Evolutionary conservation across 371 early-diverging fungal genomes (phyloP), one percentile per base, ranked within the genome.

Genomic region (Mucor piriformis): DNA sequence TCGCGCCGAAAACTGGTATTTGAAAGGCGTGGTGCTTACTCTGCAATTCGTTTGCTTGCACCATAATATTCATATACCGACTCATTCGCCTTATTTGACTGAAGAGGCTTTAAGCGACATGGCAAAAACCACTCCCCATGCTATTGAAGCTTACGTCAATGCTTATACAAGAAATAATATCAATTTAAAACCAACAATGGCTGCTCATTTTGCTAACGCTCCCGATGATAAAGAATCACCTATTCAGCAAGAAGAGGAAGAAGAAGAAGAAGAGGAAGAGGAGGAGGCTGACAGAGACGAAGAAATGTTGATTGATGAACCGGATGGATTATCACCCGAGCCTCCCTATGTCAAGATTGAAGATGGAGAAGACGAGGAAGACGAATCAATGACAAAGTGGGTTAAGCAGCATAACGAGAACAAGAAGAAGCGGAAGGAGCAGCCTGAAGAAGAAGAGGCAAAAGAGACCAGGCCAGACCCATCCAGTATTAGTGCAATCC

Each of bases 1-100:
- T 33, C 69, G 78, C 50, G 67, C 76, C 16, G 89, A 91, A 33
- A 88, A 80, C 48, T 76, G 72, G 63, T 83, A 82, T 43, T 62
- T 81, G 20, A 82, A 82, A 34, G 77, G 81, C n/a, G 72, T 82
- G 8, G 70, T 78, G 7, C 65, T 81, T 18, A 79, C 79, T 15
- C 73, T 83, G 29, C 83, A 85, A 54, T 73, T 72, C 43, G 76
- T 76, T 2, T 76, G 76, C 33, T 15, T 72, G 37, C 70, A 76
- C 40, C 62, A 67, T 34, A 64, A 76, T 48, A 76, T 76, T 47
- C 58, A 62, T 38, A 76, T 76, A 20, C 72, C 76, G 6, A 65
- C 67, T 0, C 76, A 76, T 48, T 70, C 76, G 33, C 76, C 76
- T n/a, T 76, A 76, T 56, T 42, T 76, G 8, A 62, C 65, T 8